Base-by-base conservation (phyloP, 495 filamentous ascomycete genomes). In the Aspergillus olivimuriae region DNA sequence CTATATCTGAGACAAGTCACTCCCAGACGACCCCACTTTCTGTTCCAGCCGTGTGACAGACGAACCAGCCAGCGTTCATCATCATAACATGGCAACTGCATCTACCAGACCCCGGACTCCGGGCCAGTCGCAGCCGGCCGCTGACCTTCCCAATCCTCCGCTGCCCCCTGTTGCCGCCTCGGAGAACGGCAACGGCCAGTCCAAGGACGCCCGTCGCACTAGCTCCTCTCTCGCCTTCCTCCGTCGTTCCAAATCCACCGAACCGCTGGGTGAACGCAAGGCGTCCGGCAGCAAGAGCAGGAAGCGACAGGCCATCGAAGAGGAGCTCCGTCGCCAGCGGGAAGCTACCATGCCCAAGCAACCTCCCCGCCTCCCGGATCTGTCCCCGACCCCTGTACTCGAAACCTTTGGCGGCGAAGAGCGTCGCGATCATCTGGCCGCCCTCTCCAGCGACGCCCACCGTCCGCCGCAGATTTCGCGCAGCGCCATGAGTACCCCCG, bases 301-400 rank as follows among this genome's bases (percentile, higher is more conserved):
- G 70, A 85, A 80, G 56, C 66, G 72, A 8, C 69, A 76, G 33
- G 68, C 70, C 46, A 73, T 66, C 60, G 77, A 84, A 58, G 79
- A 84, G 53, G 83, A 87, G 57, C 70, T 81, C 40, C 76, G 77
- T 51, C 78, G 78, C 49, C 77, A 79, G 67, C 80, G 80, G 44
- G 74, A 78, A 54, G 79, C 83, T 34, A 70, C 82, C 32, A 74
- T 87, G 35, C 75, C 86, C 41, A 78, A 80, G 51, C 72, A 74
- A 18, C 81, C 89, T 26, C 91, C 92, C 32, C 83, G 81, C 55
- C 78, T 96, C 20, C 92, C 91, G 18, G 83, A 82, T 44, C 74
- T 94, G 44, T 62, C 81, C 18, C 76, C 85, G 52, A 55, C 79
- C 33, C 75, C 80, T 18, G 69, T 76, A 51, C 73, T 89, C 39